Conservation (phyloP, 495 filamentous ascomycete species). For the Sporormia fimetaria region DNA sequence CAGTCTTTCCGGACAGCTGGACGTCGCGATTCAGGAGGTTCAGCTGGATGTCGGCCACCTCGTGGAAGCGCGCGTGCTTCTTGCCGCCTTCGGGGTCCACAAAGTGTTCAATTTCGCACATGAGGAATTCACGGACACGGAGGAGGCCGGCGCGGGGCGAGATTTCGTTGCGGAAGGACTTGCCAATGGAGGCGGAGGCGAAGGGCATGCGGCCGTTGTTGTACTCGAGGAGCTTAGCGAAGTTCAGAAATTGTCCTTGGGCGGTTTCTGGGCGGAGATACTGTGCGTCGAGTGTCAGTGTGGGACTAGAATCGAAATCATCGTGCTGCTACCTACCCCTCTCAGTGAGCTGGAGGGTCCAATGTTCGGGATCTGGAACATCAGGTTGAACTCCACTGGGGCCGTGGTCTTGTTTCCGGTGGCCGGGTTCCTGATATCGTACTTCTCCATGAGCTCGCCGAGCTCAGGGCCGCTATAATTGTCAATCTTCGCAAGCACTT, state of each 20-base stretch:
- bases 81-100: constrained; percentile 64
- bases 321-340: background rate
- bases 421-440: constrained; percentile 53
- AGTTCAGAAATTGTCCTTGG: constrained; percentile 32
- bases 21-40: constrained; percentile 58
- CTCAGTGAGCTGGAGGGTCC: constrained; percentile 41
- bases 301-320: background rate
- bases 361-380: constrained; percentile 64
- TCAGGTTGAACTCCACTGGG: constrained; percentile 60
- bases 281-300: background rate
- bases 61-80: constrained; percentile 57
- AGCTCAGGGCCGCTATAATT: constrained; percentile 59
- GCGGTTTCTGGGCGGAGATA: constrained; percentile 20
- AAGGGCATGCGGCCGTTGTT: constrained; percentile 66
- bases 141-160: constrained; percentile 56
- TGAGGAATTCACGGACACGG: constrained; percentile 60
- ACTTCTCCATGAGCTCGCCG: constrained; percentile 53
- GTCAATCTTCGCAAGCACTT: constrained; percentile 59
- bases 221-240: constrained; percentile 67
- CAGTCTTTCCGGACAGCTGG: constrained; percentile 59
- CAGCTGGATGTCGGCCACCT: constrained; percentile 56
- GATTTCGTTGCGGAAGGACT: constrained; percentile 66
- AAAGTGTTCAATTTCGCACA: constrained; percentile 75
- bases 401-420: constrained; percentile 50
- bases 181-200: constrained; percentile 64